Base-by-base conservation (phyloP, 495 filamentous ascomycete genomes). In the Gamarada debralockiae region DNA sequence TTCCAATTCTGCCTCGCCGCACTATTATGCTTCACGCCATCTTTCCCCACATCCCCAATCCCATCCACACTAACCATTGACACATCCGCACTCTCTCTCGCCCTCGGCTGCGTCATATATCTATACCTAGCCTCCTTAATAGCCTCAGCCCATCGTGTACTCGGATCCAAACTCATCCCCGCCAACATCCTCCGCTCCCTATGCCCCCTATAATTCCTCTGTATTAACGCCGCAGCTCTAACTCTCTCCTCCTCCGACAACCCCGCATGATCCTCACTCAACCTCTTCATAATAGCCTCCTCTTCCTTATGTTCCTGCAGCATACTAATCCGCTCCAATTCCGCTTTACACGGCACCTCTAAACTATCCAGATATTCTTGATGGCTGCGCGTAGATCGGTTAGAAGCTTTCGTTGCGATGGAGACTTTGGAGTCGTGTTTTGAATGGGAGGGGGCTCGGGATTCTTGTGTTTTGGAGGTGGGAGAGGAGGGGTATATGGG, bases 1-100 rank as follows among this genome's bases (percentile, higher is more conserved):
- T 84, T 79, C 92, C 92, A 97, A 49, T 88, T 85, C 45, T 77
- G 73, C 23, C 76, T 78, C 5, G 87, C 84, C 31, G 71, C 62
- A 2, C 70, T 69, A 5, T 14, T 49, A 20, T 49, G 50, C 48
- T 50, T 57, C 23, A 55, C 44, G 14, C 50, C 59, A 10, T 61
- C 65, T 2, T 62, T 42, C 17, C 57, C 20, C 6, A 25, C 5
- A 7, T 59, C 24, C 12, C 25, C 3, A 48, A 22, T 10, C 34
- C 27, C 15, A 8, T 47, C 50, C 25, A 25, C n/a, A 51, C 33
- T 45, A 13, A 20, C 14, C 20, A 13, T 53, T 24, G 51, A 24
- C 21, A 49, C 57, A 43, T 57, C 60, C 41, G 45, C 40, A 48
- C 45, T 36, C 17, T 31, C 12, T 15, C 73, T 67, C 9, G 75